phyloP scores from a whole-genome alignment of 139 green algal genomes.

The Chlamydomonas sphaeroides region DNA sequence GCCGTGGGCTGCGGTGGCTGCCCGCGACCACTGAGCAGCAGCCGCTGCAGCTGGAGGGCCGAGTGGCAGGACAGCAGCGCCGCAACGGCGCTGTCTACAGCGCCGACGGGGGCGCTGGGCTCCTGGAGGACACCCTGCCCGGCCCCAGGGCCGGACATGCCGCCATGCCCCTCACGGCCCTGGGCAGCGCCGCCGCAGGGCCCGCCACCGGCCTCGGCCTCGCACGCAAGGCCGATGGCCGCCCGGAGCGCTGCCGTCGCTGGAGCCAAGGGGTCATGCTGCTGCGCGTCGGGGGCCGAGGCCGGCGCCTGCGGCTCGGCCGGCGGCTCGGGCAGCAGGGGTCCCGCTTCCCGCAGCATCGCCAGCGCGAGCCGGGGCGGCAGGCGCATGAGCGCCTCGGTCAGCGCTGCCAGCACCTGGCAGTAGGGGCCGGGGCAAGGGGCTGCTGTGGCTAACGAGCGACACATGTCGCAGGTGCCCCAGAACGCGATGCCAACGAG shows the following conservation, averaged over 20 bases:
- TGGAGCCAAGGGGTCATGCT: not conserved
- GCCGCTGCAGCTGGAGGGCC: not conserved
- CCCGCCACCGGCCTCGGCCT: no score
- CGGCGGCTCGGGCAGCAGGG: not conserved
- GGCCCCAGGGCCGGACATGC: no score
- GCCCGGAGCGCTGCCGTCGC: no score
- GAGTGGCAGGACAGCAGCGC: conserved; percentile 3
- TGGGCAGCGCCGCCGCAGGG: no score
- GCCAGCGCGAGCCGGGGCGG: not conserved
- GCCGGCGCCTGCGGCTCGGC: no score
- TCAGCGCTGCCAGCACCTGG: conserved; percentile 1
- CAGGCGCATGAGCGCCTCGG: not conserved
- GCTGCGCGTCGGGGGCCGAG: no score
- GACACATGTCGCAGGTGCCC: no score
- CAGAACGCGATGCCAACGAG: not conserved
- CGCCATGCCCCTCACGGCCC: no score
- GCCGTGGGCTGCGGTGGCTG: no score
- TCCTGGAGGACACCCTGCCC: no score
- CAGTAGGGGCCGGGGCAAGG: not conserved
- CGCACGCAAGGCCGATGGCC: no score
- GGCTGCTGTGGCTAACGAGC: not conserved
- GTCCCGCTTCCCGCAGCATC: not conserved
- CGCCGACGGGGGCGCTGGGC: not conserved
- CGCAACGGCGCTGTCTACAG: not conserved
- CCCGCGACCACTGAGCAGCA: not conserved